phyloP scores from a whole-genome alignment of 2,329 filamentous ascomycete genomes.

The Fusarium gaditjirri region DNA sequence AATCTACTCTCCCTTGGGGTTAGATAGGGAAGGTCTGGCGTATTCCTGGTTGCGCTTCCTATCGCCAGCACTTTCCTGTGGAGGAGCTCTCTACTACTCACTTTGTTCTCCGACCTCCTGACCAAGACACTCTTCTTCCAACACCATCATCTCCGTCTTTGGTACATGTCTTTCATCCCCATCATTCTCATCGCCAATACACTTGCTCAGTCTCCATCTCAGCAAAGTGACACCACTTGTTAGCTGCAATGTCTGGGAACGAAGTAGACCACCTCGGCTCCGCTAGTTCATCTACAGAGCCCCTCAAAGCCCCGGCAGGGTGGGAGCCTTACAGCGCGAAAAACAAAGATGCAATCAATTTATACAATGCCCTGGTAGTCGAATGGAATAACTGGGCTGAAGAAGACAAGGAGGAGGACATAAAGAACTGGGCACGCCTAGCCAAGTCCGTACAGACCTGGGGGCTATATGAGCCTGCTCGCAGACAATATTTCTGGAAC shows the following conservation, averaged over 20 bases:
- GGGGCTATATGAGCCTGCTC: no score
- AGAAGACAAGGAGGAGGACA: not conserved
- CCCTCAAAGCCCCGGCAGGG: not conserved
- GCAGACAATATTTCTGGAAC: no score
- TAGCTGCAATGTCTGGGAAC: no score
- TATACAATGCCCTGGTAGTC: not conserved
- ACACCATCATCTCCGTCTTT: not conserved
- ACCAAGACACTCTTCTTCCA: not conserved
- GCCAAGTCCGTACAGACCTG: no score
- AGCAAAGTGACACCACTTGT: not conserved
- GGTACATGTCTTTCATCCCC: not conserved
- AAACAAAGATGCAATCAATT: not conserved
- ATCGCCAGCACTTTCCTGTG: not conserved
- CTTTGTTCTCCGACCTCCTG: not conserved
- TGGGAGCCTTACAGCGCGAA: not conserved
- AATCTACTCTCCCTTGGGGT: not conserved
- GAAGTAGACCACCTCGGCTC: no score
- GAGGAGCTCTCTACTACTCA: not conserved
- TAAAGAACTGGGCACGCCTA: not conserved
- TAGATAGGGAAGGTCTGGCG: no score
- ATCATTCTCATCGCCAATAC: not conserved
- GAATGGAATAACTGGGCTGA: not conserved
- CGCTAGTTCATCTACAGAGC: not conserved
- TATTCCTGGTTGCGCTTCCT: not conserved
- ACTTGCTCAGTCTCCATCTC: not conserved